Percentiles rank a stretch among this genome's conserved stretches.
Conservation (phyloP, 495 filamentous ascomycete species). For the Podospora pseudoanserina region DNA sequence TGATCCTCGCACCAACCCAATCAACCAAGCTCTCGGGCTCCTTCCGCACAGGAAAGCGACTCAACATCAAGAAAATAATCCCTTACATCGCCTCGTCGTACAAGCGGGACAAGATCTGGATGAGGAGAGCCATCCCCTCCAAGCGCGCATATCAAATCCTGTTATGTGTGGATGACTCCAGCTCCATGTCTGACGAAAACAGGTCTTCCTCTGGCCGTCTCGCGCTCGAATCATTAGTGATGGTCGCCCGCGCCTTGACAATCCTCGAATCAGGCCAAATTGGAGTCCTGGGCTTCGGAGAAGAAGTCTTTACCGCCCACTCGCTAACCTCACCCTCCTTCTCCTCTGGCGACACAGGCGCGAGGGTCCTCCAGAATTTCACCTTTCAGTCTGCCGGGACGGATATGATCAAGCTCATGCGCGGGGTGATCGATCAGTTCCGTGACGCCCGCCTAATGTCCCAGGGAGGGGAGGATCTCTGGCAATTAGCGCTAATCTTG, state of each 20-base stretch:
- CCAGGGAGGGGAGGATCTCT: constrained; percentile 72
- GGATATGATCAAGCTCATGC: constrained; percentile 74
- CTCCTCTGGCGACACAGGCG: constrained; percentile 80
- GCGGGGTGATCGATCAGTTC: constrained; percentile 75
- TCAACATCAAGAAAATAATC: constrained; percentile 99
- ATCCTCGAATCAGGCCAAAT: constrained; percentile 94
- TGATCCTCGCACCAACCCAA: constrained; percentile 90
- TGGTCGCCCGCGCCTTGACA: constrained; percentile 76
- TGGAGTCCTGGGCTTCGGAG: constrained; percentile 84
- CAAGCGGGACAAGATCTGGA: constrained; percentile 99
- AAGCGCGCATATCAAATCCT: constrained; percentile 96
- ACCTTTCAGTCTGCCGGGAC: constrained; percentile 80
- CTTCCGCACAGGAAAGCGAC: constrained; percentile 94
- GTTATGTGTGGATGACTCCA: constrained; percentile 93
- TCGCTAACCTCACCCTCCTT: constrained; percentile 70
- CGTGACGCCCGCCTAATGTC: constrained; percentile 61
- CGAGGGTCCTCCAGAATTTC: constrained; percentile 77
- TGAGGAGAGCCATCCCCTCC: constrained; percentile 83
- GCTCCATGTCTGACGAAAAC: constrained; percentile 72
- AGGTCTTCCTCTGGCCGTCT: constrained; percentile 58
- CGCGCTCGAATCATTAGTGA: constrained; percentile 86
- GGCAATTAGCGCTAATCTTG: constrained; percentile 91
- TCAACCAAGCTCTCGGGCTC: constrained; percentile 96
- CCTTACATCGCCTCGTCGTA: constrained; percentile 96
- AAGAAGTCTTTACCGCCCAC: constrained; percentile 81